A percentile compares a stretch with the other conserved stretches of the same genome.
Conservation (phyloP, 2,329 filamentous ascomycete genomes). For the Aureobasidium sp. region DNA sequence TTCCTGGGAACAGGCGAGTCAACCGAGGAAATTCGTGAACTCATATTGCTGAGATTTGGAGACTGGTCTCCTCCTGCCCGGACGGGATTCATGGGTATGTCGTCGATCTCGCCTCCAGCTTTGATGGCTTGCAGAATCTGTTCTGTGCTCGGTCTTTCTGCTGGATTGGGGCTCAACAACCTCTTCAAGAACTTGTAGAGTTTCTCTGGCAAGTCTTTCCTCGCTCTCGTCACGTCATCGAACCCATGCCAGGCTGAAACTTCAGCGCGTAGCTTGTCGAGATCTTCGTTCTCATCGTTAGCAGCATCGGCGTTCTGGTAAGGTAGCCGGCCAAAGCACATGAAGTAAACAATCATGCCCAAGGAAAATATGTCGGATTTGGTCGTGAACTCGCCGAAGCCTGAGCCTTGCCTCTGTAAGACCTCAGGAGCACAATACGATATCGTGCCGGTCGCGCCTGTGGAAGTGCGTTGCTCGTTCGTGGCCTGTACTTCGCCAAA, state of each 20-base stretch:
- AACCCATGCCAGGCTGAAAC: constrained; percentile 78
- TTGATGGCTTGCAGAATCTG: constrained; percentile 76
- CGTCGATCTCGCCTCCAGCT: constrained; percentile 47
- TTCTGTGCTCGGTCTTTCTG: constrained; percentile 69
- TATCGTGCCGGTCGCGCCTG: constrained; percentile 88
- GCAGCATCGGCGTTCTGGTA: constrained; percentile 22
- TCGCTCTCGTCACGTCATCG: constrained; percentile 56
- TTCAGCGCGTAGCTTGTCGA: constrained; percentile 71
- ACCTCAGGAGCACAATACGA: constrained; percentile 98
- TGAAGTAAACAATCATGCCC: constrained; percentile 97
- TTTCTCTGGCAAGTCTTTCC: constrained; percentile 75
- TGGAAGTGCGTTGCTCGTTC: constrained; percentile 73
- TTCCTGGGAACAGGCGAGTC: constrained; percentile 27
- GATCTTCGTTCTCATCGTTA: constrained; percentile 74
- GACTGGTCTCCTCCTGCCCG: constrained; percentile 28
- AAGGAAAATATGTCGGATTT: constrained; percentile 98
- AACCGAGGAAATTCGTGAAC: constrained; percentile 35
- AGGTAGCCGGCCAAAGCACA: constrained; percentile 86
- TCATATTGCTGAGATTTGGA: constrained; percentile 20
- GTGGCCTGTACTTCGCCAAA: constrained; percentile 94
- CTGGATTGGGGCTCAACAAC: constrained; percentile 68
- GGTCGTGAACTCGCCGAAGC: constrained; percentile 85
- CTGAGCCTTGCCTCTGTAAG: constrained; percentile 52
- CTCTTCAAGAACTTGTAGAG: constrained; percentile 78
- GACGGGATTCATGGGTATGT: not conserved